Evolutionary conservation across 1,139 yeast species (phyloP), one percentile per base, ranked within the genome.

Genomic region (Magnusiomyces paraingens): DNA sequence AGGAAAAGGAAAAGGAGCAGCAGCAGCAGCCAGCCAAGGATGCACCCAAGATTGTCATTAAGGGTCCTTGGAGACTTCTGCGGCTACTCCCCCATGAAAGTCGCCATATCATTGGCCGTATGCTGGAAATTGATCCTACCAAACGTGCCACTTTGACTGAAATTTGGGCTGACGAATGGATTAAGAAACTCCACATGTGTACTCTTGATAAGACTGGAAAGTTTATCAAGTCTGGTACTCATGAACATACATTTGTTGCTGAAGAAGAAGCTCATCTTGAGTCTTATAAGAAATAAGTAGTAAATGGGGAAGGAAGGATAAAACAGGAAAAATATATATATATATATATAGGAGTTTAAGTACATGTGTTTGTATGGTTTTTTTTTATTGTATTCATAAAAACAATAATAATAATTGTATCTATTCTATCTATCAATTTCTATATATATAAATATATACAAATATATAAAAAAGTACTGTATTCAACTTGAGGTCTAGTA

Each of bases 31-130:
- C 62, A 56, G 61, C 15, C 53, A 35, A 44, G 6, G 43, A 55
- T 15, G 45, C 52, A 21, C 66, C 58, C 21, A 60, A 60, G 53
- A 65, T 62, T 49, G 56, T 59, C 47, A 68, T 73, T 52, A 66
- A 66, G 49, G 99, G 99, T 1, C 97, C 98, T 1, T 89, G 93
- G 76, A 76, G 98, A 62, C 73, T 94, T 59, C 76, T 93, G 76
- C 79, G 97, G 64, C 75, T 93, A 59, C 74, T 94, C 50, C 99
- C 99, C 1, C 86, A 84, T 61, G 90, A 90, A 2, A 79, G 96
- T 15, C 78, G 98, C 61, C 87, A 86, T 8, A 77, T 93, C 11
- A 79, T 93, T 47, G 81, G 83, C 26, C 76, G 76, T 49, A 90
- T 93, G 88, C 74, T 93, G 35, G 80, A 75, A 49, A 69, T 89